Evolutionary conservation across 495 filamentous ascomycete species (phyloP).

Genomic region (Penicillium dipodomyicola): DNA sequence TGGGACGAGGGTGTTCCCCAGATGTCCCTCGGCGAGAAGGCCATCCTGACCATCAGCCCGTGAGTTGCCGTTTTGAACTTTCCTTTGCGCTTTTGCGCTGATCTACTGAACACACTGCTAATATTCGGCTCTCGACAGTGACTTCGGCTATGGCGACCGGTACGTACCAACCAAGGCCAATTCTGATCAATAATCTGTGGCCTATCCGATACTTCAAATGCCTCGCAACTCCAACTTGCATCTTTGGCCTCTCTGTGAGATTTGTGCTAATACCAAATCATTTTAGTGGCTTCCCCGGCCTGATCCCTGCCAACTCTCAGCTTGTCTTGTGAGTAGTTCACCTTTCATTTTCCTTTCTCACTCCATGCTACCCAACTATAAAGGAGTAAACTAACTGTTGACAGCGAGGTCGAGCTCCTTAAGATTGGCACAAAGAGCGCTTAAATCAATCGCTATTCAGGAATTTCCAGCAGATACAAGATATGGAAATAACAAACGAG

Average conservation of each 20-base stretch:
- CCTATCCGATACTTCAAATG: neutral
- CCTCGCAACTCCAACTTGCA: neutral
- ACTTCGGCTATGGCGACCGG: slow-evolving; percentile 73
- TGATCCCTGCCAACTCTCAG: slow-evolving; percentile 50
- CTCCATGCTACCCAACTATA: neutral
- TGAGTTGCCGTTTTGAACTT: slow-evolving; percentile 39
- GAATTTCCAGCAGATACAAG: neutral
- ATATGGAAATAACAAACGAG: neutral
- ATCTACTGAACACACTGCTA: slow-evolving; percentile 19
- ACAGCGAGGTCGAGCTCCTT: slow-evolving; percentile 47
- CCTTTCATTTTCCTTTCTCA: neutral
- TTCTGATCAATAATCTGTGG: neutral
- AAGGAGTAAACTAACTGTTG: slow-evolving; percentile 11
- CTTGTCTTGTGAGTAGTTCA: slow-evolving; percentile 52
- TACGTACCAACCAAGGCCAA: slow-evolving; percentile 38
- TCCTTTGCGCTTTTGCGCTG: neutral
- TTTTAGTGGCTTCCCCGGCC: slow-evolving; percentile 49
- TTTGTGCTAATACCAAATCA: neutral
- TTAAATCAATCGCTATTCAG: slow-evolving; percentile 10
- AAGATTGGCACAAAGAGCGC: slow-evolving; percentile 37
- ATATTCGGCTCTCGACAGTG: slow-evolving; percentile 45
- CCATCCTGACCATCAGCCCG: slow-evolving; percentile 75
- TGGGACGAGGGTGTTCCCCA: slow-evolving; percentile 82
- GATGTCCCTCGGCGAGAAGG: slow-evolving; percentile 79
- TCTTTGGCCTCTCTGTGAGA: neutral